Conservation (phyloP, 352 stramenopile genomes). For the Phytophthora agathidicida region DNA sequence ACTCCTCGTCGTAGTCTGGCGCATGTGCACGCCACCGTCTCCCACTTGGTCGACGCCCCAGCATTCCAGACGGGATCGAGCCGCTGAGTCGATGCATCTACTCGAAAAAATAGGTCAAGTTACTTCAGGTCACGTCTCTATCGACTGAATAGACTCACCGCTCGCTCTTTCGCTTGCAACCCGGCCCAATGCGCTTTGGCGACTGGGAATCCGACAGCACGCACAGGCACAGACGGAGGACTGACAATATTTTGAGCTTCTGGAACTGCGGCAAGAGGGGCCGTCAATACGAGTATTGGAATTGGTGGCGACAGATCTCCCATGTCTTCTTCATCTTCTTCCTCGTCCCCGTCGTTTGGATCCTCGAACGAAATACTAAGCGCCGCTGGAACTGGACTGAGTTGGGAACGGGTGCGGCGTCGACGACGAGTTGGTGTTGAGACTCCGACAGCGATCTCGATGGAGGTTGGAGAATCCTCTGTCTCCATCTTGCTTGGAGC, state of each 20-base stretch:
- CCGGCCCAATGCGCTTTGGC: conserved; percentile 17
- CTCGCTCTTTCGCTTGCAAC: conserved; percentile 28
- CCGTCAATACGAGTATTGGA: conserved; percentile 9
- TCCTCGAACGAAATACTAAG: conserved; percentile 18
- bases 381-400: not conserved
- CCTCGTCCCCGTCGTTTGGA: conserved; percentile 28
- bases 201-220: conserved; percentile 24
- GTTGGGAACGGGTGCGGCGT: conserved; percentile 20
- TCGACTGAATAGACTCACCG: conserved; percentile 17
- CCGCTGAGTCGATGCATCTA: conserved; percentile 29
- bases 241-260: conserved; percentile 2
- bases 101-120: conserved; percentile 1
- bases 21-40: conserved; percentile 36
- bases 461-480: conserved; percentile 17
- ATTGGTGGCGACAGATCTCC: conserved; percentile 10
- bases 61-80: conserved; percentile 6
- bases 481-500: conserved; percentile 4
- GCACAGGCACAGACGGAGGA: conserved; percentile 4
- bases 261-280: conserved; percentile 10
- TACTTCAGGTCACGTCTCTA: conserved; percentile 12
- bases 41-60: conserved; percentile 31
- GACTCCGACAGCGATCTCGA: conserved; percentile 19
- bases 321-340: conserved; percentile 12
- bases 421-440: conserved; percentile 21
- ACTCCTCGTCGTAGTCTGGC: conserved; percentile 49